These are phyloP conservation scores for Clathrospora elynae DNA, from an alignment of 2,329 filamentous ascomycete genomes.

Conservation along the genomic window DNA sequence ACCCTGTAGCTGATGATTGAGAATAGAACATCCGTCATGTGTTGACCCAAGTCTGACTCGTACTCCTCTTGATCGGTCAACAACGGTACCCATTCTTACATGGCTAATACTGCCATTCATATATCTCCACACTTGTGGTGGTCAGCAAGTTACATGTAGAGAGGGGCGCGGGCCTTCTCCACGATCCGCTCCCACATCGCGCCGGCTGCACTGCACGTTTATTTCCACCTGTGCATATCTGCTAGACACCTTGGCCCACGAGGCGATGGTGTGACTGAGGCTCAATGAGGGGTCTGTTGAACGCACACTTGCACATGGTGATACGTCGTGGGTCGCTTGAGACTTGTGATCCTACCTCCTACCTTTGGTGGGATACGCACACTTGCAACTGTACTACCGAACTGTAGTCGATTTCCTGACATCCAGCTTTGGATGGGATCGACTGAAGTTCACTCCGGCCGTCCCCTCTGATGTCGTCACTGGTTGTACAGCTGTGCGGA, in stretches of 20 bases:
- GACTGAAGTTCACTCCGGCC: conserved; percentile 19
- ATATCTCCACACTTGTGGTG: conserved; percentile 24
- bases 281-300: conserved; percentile 17
- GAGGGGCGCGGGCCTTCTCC: conserved; percentile 39
- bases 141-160: conserved; percentile 46
- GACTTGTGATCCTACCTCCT: conserved; percentile 28
- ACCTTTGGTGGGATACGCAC: conserved; percentile 16
- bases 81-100: conserved; percentile 6
- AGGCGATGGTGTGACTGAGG: conserved; percentile 39
- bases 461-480: conserved; percentile 33
- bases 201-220: conserved; percentile 50
- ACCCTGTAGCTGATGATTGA: conserved; percentile 16
- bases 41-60: conserved; percentile 13
- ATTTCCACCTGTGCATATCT: conserved; percentile 47
- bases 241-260: conserved; percentile 42
- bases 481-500: conserved; percentile 36
- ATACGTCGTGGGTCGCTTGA: conserved; percentile 37
- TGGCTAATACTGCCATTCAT: conserved; percentile 4
- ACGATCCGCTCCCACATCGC: conserved; percentile 48
- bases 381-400: conserved; percentile 22
- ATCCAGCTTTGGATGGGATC: conserved; percentile 15
- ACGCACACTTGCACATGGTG: conserved; percentile 30
- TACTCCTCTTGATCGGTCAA: conserved; percentile 14
- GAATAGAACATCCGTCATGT: conserved; percentile 19
- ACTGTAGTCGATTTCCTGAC: conserved; percentile 25